Percentiles rank a stretch among this genome's conserved stretches.
Conservation (phyloP, 2,329 filamentous ascomycete genomes). For the Ophiostoma novo-ulmi region DNA sequence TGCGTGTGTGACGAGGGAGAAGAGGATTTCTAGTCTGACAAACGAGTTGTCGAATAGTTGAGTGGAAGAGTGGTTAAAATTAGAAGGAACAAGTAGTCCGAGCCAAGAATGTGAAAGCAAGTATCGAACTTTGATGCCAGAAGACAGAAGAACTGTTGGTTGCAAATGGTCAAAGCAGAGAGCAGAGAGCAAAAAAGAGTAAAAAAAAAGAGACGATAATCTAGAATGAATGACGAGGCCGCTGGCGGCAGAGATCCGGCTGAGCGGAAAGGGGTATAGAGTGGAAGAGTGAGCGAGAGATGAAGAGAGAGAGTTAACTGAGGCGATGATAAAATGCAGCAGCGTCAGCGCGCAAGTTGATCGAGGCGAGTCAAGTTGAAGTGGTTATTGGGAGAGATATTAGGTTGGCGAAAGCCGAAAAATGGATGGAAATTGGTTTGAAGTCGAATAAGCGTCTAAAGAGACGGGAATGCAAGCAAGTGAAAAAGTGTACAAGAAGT, state of each 20-base stretch:
- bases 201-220: conserved; percentile 3
- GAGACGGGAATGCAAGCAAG: neutral
- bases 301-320: neutral
- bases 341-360: conserved; percentile 23
- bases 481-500: conserved; percentile 12
- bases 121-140: conserved; percentile 15
- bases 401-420: conserved; percentile 6
- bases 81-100: neutral
- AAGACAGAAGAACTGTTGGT: neutral
- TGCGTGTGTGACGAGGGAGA: neutral
- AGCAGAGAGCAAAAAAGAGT: neutral
- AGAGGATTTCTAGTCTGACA: neutral
- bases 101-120: neutral
- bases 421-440: neutral
- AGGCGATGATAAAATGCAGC: conserved; percentile 17
- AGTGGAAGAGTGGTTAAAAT: neutral
- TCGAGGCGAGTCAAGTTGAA: conserved; percentile 4
- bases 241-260: conserved; percentile 6
- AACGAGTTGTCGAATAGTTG: neutral
- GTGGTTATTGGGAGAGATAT: neutral
- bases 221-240: conserved; percentile 10
- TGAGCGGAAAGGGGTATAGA: conserved; percentile 12
- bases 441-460: conserved; percentile 4
- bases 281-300: neutral
- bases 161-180: neutral